Percentiles rank a stretch among this genome's conserved stretches.
Evolutionary conservation across 495 filamentous ascomycete species (phyloP).

Genomic region (Podospora australis): DNA sequence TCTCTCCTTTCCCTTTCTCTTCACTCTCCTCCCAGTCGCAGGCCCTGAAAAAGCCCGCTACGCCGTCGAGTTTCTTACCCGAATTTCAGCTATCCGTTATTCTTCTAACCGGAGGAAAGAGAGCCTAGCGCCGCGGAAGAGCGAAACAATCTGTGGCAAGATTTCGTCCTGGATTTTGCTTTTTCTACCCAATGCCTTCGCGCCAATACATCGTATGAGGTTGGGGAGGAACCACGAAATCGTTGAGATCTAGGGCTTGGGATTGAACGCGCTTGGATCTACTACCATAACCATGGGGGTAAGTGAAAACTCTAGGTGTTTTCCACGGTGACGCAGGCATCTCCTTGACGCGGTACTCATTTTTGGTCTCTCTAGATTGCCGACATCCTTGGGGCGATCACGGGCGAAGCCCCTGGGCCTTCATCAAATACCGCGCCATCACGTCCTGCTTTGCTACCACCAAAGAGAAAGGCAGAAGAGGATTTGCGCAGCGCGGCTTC

Average conservation of each 20-base stretch:
- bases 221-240: constrained; percentile 22
- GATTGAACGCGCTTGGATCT: background rate
- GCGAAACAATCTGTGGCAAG: background rate
- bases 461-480: constrained; percentile 50
- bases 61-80: background rate
- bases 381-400: constrained; percentile 51
- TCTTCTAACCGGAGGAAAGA: background rate
- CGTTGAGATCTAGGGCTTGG: constrained; percentile 4
- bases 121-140: background rate
- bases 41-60: background rate
- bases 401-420: constrained; percentile 37
- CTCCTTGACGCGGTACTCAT: too few relatives aligned
- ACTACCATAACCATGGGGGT: constrained; percentile 24
- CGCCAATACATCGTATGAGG: constrained; percentile 22
- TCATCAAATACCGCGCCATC: constrained; percentile 23
- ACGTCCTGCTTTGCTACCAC: constrained; percentile 16
- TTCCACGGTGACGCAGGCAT: too few relatives aligned
- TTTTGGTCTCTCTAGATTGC: constrained; percentile 32
- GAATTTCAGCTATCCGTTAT: background rate
- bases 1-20: background rate
- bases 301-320: too few relatives aligned
- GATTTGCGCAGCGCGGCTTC: constrained; percentile 24
- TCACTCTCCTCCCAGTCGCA: background rate
- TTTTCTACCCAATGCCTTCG: constrained; percentile 24
- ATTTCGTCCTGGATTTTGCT: background rate